Evolutionary conservation across 768 basidiomycete species (phyloP).

Genomic region (Lactarius evosmus): DNA sequence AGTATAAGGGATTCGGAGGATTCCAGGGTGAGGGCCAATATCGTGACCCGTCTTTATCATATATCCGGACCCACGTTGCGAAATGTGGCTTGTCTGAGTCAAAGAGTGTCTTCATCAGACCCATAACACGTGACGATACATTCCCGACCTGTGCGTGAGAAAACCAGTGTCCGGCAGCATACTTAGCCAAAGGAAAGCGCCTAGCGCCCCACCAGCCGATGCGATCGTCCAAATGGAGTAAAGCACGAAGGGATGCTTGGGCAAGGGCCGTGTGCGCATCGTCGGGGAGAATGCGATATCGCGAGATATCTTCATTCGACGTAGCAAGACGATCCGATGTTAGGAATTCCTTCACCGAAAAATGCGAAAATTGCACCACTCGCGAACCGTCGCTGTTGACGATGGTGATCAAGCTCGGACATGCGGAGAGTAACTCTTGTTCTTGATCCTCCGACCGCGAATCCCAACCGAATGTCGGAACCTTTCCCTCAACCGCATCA

Average conservation of each 20-base stretch:
- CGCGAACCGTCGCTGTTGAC: not conserved
- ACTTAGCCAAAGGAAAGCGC: no score
- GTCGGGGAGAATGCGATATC: not conserved
- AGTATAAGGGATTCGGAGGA: not conserved
- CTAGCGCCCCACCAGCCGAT: no score
- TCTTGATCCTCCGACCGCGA: not conserved
- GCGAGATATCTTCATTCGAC: not conserved
- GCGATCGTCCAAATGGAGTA: not conserved
- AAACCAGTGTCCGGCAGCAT: no score
- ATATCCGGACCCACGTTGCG: not conserved
- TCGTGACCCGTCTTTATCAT: not conserved
- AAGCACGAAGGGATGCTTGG: not conserved
- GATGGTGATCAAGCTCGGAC: not conserved
- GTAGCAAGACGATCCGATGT: not conserved
- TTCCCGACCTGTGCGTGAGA: no score
- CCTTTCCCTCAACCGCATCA: not conserved
- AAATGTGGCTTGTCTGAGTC: not conserved
- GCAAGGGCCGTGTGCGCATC: not conserved
- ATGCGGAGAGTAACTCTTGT: not conserved
- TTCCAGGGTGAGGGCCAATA: fast-evolving
- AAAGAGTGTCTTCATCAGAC: not conserved
- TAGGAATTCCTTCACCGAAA: not conserved
- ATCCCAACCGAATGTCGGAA: not conserved
- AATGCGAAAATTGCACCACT: not conserved
- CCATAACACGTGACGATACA: no score